Percentiles rank a stretch among this genome's conserved stretches.
phyloP scores from a whole-genome alignment of 192 early-diverging fungal genomes.

The Fimicolochytrium jonesii region DNA sequence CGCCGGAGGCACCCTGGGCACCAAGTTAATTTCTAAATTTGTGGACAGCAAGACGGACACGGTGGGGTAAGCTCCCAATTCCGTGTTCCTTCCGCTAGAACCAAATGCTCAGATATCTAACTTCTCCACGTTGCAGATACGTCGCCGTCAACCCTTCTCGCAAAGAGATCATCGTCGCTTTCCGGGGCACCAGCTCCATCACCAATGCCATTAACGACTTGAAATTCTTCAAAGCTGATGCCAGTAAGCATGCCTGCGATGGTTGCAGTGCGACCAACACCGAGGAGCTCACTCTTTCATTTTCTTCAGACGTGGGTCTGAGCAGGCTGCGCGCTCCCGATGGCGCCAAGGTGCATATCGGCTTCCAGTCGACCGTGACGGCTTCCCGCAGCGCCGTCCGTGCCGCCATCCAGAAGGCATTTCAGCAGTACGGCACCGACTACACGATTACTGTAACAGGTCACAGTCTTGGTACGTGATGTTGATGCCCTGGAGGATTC shows the following conservation, averaged over 20 bases:
- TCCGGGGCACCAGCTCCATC: conserved; percentile 28
- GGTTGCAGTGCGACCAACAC: too few species aligned
- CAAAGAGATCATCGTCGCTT: conserved; percentile 28
- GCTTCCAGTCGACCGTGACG: conserved; percentile 20
- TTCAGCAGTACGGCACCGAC: neutral
- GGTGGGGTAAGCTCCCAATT: too few species aligned
- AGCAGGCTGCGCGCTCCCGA: neutral
- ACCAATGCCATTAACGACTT: conserved; percentile 18
- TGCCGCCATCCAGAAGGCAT: neutral
- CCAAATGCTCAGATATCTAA: too few species aligned
- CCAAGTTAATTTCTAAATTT: conserved; percentile 2
- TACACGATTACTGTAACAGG: conserved; percentile 28
- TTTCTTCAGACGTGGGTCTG: neutral
- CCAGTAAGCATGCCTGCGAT: too few species aligned
- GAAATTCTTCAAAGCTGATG: conserved; percentile 21
- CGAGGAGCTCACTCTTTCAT: too few species aligned
- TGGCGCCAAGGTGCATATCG: conserved; percentile 25
- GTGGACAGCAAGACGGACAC: conserved; percentile 6
- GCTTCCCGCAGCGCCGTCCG: neutral
- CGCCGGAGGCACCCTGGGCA: conserved; percentile 4
- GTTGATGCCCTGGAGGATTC: too few species aligned
- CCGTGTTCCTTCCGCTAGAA: too few species aligned
- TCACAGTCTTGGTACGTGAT: conserved; percentile 39
- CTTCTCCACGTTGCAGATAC: too few species aligned
- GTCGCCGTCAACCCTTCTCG: conserved; percentile 19